A percentile compares a stretch with the other conserved stretches of the same genome.
Evolutionary conservation across 805 yeast species (phyloP).

Genomic region (Nakazawaea pomicola): DNA sequence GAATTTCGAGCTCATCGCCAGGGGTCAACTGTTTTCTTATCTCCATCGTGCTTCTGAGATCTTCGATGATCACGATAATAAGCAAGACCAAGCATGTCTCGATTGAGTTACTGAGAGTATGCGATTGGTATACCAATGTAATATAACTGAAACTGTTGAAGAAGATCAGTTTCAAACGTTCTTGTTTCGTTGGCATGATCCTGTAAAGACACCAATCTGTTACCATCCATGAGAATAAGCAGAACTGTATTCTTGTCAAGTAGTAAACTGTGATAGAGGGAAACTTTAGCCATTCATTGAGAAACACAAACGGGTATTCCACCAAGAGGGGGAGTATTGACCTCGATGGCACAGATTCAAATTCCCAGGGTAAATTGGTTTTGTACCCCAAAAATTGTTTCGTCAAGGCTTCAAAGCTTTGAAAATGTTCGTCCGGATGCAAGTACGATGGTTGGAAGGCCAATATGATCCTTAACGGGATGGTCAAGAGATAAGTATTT

Average conservation of each 20-base stretch:
- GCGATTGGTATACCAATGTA: constrained; percentile 76
- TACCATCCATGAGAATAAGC: constrained; percentile 26
- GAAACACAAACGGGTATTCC: constrained; percentile 56
- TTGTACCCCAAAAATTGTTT: constrained; percentile 32
- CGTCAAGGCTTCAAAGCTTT: constrained; percentile 73
- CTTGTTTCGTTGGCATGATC: constrained; percentile 28
- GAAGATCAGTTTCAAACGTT: constrained; percentile 35
- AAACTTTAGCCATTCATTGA: constrained; percentile 29
- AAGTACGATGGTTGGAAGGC: constrained; percentile 76
- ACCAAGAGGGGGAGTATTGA: constrained; percentile 66
- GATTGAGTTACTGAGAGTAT: constrained; percentile 82
- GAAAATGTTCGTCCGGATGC: constrained; percentile 98
- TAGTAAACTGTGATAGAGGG: constrained; percentile 50
- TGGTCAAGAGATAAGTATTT: constrained; percentile 34
- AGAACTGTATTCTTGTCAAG: constrained; percentile 43
- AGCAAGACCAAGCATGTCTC: constrained; percentile 60
- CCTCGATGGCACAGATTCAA: constrained; percentile 55
- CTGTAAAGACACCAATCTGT: constrained; percentile 26
- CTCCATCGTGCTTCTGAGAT: constrained; percentile 19
- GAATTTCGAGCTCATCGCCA: not conserved
- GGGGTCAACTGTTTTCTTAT: constrained; percentile 7
- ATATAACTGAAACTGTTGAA: constrained; percentile 59
- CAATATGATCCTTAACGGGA: constrained; percentile 47
- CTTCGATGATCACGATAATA: constrained; percentile 43
- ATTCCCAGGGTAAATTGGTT: constrained; percentile 79